Evolutionary conservation across 2,329 filamentous ascomycete genomes (phyloP).

Genomic region (Verticillium dahliae): DNA sequence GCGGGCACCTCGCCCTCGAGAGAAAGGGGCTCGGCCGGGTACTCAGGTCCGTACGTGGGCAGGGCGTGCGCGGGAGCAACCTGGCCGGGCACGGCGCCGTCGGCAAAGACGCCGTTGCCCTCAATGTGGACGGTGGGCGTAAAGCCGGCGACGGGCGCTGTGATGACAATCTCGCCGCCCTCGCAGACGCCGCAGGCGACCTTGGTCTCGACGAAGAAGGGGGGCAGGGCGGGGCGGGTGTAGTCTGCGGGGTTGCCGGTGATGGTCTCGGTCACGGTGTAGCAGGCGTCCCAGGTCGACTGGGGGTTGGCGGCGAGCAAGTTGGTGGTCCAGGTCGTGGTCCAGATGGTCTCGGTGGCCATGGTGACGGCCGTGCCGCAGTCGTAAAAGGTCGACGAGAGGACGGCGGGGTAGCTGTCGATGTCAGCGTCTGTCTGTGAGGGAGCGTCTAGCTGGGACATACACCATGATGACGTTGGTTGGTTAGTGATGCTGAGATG

Average conservation of each 20-base stretch:
- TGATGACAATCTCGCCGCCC: conserved; percentile 24
- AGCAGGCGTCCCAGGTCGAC: conserved; percentile 30
- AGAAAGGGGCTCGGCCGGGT: not conserved
- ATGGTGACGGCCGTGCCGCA: conserved; percentile 17
- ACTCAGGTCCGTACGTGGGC: not conserved
- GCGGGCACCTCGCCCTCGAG: not conserved
- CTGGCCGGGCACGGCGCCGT: conserved; percentile 19
- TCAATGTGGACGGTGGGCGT: conserved; percentile 20
- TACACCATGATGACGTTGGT: conserved; percentile 12
- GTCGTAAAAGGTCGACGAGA: conserved; percentile 20
- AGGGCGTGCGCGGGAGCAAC: conserved; percentile 1
- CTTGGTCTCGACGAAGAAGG: conserved; percentile 30
- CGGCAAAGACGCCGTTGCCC: conserved; percentile 28
- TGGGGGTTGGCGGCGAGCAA: conserved; percentile 28
- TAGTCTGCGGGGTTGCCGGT: conserved; percentile 21
- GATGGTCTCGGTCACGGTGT: conserved; percentile 31
- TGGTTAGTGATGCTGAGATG: not conserved
- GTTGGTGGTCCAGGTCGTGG: conserved; percentile 29
- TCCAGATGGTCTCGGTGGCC: conserved; percentile 21
- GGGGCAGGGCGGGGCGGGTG: conserved; percentile 22
- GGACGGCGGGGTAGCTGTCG: conserved; percentile 15
- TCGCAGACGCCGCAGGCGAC: conserved; percentile 26
- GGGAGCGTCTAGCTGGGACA: not conserved
- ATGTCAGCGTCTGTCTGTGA: not conserved
- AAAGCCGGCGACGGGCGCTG: conserved; percentile 25